These are phyloP conservation scores for Porpolomopsis calyptriformis DNA, from an alignment of 768 basidiomycete genomes.

Conservation along the genomic window DNA sequence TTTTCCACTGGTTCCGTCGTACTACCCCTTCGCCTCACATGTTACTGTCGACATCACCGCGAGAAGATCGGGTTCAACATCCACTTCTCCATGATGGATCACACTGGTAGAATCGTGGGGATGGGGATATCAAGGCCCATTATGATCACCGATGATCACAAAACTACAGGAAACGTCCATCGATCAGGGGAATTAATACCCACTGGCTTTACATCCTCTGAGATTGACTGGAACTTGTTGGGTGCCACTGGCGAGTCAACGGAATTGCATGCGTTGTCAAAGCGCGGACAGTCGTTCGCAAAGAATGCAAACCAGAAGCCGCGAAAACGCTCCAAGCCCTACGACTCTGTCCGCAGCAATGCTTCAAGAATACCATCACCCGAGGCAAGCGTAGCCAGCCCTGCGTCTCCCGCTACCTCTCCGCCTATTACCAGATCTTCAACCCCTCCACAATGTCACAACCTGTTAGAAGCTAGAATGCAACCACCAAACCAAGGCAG, in stretches of 20 bases:
- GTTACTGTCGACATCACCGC: slow-evolving; percentile 97
- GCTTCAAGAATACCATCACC: slow-evolving; percentile 31
- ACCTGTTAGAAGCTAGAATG: not conserved
- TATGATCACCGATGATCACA: slow-evolving; percentile 99
- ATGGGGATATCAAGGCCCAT: slow-evolving; percentile 78
- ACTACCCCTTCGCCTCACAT: slow-evolving; percentile 91
- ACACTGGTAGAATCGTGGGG: slow-evolving; percentile 70
- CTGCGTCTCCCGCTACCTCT: slow-evolving; percentile 37
- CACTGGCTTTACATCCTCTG: slow-evolving; percentile 24
- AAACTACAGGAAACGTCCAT: slow-evolving; percentile 38
- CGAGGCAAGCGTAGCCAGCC: slow-evolving; percentile 45
- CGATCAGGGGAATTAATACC: slow-evolving; percentile 9
- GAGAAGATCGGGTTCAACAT: slow-evolving; percentile 94
- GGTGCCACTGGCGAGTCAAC: slow-evolving; percentile 13
- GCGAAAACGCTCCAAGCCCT: slow-evolving; percentile 63
- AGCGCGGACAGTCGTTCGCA: slow-evolving; percentile 18
- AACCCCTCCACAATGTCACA: slow-evolving; percentile 24
- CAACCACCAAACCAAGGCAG: not conserved
- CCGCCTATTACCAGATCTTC: slow-evolving; percentile 37
- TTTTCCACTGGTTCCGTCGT: slow-evolving; percentile 80
- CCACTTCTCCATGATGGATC: slow-evolving; percentile 76
- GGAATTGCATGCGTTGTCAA: slow-evolving; percentile 23
- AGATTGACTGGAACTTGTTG: slow-evolving; percentile 42
- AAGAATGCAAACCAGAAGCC: slow-evolving; percentile 8
- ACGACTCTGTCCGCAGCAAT: slow-evolving; percentile 40